phyloP scores from a whole-genome alignment of 2,329 filamentous ascomycete species.

The Bipolaris cookei region DNA sequence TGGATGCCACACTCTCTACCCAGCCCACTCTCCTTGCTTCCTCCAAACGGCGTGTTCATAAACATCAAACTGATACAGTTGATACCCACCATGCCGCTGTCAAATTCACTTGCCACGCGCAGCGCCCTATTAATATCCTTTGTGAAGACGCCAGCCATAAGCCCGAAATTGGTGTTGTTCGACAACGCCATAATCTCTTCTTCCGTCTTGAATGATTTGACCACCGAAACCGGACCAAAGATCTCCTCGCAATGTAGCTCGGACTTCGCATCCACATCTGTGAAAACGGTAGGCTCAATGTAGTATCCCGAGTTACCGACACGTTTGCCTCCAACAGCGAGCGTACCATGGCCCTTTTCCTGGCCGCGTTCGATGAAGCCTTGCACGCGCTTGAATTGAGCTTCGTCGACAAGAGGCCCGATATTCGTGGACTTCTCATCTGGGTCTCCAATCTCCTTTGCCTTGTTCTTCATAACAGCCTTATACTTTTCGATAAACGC shows the following conservation, averaged over 20 bases:
- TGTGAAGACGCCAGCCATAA: slow-evolving; percentile 50
- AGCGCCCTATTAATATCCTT: slow-evolving; percentile 49
- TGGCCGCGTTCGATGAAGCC: slow-evolving; percentile 46
- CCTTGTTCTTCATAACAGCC: slow-evolving; percentile 40
- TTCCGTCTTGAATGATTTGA: slow-evolving; percentile 48
- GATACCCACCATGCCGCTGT: slow-evolving; percentile 45
- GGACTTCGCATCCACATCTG: slow-evolving; percentile 41
- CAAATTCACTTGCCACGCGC: slow-evolving; percentile 42
- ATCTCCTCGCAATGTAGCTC: slow-evolving; percentile 49
- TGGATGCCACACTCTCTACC: slow-evolving; percentile 59
- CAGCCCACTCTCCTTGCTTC: slow-evolving; percentile 58
- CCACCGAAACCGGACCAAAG: slow-evolving; percentile 48
- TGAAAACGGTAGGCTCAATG: slow-evolving; percentile 47
- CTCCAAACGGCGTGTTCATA: slow-evolving; percentile 57
- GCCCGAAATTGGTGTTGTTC: slow-evolving; percentile 49
- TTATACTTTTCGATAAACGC: slow-evolving; percentile 48
- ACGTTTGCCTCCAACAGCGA: slow-evolving; percentile 44
- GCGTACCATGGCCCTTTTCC: slow-evolving; percentile 36
- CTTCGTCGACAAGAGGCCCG: slow-evolving; percentile 45
- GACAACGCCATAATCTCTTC: slow-evolving; percentile 49
- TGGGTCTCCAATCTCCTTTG: slow-evolving; percentile 42
- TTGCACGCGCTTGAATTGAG: slow-evolving; percentile 45
- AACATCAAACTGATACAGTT: slow-evolving; percentile 47
- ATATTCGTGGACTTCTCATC: slow-evolving; percentile 38
- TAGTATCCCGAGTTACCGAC: slow-evolving; percentile 43